These are phyloP conservation scores for Mycosphaerella arachidis DNA, from an alignment of 2,329 filamentous ascomycete species.

Conservation along the genomic window DNA sequence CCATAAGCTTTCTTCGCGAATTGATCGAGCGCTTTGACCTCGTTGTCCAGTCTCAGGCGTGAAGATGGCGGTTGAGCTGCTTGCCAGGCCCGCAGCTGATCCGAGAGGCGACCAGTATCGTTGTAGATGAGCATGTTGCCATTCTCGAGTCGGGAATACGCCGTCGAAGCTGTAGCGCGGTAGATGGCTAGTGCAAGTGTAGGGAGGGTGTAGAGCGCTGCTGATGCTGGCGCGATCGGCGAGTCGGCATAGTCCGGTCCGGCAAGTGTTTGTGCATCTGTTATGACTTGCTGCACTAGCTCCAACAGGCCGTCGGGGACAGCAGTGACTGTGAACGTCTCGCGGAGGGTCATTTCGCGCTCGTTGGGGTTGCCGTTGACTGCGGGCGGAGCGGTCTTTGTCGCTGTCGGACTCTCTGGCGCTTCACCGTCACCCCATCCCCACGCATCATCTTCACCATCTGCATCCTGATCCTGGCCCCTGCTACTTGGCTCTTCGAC, in stretches of 20 bases:
- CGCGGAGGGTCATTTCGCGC: slow-evolving; percentile 62
- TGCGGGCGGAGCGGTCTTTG: slow-evolving; percentile 13
- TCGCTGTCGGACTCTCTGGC: slow-evolving; percentile 20
- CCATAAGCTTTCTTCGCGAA: slow-evolving; percentile 60
- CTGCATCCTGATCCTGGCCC: slow-evolving; percentile 22
- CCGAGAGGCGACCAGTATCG: slow-evolving; percentile 56
- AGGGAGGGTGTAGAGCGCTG: slow-evolving; percentile 67
- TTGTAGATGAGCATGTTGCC: slow-evolving; percentile 64
- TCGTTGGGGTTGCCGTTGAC: slow-evolving; percentile 25
- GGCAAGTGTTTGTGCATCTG: slow-evolving; percentile 51
- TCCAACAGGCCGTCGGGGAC: slow-evolving; percentile 75
- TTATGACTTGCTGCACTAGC: slow-evolving; percentile 54
- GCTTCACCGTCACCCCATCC: slow-evolving; percentile 72
- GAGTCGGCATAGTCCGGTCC: slow-evolving; percentile 43
- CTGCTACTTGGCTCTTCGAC: slow-evolving; percentile 9
- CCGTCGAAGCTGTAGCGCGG: slow-evolving; percentile 68
- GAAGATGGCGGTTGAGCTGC: slow-evolving; percentile 40
- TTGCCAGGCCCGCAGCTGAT: slow-evolving; percentile 48
- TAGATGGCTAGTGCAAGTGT: slow-evolving; percentile 74
- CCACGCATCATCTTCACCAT: slow-evolving; percentile 63
- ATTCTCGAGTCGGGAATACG: slow-evolving; percentile 59
- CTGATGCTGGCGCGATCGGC: slow-evolving; percentile 62
- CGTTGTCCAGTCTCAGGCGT: slow-evolving; percentile 47
- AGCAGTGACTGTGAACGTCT: slow-evolving; percentile 83
- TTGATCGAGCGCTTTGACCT: slow-evolving; percentile 53